Base-by-base conservation (phyloP, 169 alveolate genomes). In the Miamiensis avidus region DNA sequence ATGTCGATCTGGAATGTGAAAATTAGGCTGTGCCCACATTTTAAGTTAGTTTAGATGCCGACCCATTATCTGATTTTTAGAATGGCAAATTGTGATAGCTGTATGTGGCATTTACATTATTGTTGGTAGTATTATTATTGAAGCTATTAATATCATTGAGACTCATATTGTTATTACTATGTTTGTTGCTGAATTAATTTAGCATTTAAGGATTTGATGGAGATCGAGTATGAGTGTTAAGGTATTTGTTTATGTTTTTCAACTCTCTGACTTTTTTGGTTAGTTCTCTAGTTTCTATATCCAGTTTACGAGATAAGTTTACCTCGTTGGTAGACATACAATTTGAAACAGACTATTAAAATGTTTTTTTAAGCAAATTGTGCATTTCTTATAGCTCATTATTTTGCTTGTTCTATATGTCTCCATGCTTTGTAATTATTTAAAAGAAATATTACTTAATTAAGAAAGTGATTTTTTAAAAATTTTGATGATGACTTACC, bases 231-330 rank as follows among this genome's bases (percentile, higher is more conserved):
- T 49, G 69, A 49, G 4, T 49, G 20, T 20, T 49, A 11, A 79
- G 26, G 30, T 79, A 79, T 65, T 29, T 79, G 20, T 79, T 79
- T 0, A 79, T 79, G 11, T 79, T 65, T 27, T 79, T 26, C 27
- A 79, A 49, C 29, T 79, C 84, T 79, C 64, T 79, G 0, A 79
- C 84, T 29, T 79, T 79, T 79, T 79, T 79, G 0, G 84, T 79
- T 6, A 79, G 29, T 4, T 34, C 30, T 16, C 49, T 65, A 34
- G 84, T 79, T 64, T 79, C 84, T 29, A 49, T 49, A 49, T 79
- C 84, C 29, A 79, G 29, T 65, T 79, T 79, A 49, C 49, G 34
- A 0, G 84, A 75, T 29, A 79, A 64, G 29, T 79, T 49, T 20
- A 49, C 4, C 20, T 49, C 69, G 20, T 49, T 49, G 4, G 20